phyloP scores from a whole-genome alignment of 352 stramenopile species.

The Pythium phragmiticola region DNA sequence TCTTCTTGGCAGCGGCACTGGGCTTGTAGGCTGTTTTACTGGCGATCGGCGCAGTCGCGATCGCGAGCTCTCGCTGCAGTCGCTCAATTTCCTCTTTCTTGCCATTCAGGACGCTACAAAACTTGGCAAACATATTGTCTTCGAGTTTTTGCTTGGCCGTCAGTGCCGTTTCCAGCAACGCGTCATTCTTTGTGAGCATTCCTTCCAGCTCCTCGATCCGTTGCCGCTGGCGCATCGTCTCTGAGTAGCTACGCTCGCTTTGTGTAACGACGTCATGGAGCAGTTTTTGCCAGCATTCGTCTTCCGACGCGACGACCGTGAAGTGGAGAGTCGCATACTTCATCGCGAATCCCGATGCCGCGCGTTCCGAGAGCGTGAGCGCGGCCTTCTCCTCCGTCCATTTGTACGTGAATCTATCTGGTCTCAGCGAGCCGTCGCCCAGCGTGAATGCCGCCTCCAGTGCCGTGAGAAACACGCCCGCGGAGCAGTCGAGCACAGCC shows the following conservation, averaged over 20 bases:
- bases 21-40: conserved; percentile 13
- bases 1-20: conserved; percentile 14
- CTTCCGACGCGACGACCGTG: background rate
- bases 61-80: conserved; percentile 35
- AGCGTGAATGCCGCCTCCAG: conserved; percentile 28
- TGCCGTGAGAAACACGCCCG: conserved; percentile 32
- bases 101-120: conserved; percentile 51
- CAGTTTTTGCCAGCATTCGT: conserved; percentile 31
- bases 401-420: conserved; percentile 37
- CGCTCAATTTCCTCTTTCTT: conserved; percentile 65
- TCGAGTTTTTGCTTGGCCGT: conserved; percentile 43
- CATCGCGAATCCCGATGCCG: conserved; percentile 40
- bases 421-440: background rate
- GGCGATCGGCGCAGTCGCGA: conserved; percentile 7
- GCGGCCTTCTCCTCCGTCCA: conserved; percentile 34
- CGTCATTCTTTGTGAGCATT: conserved; percentile 45
- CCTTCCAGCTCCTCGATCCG: conserved; percentile 34
- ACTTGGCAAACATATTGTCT: conserved; percentile 41
- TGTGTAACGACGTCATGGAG: conserved; percentile 35
- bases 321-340: conserved; percentile 50
- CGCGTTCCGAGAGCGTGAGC: conserved; percentile 54
- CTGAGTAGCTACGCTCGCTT: conserved; percentile 1
- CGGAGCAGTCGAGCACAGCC: conserved; percentile 41
- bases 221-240: conserved; percentile 21
- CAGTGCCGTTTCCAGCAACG: conserved; percentile 40